Evolutionary conservation across 2,329 filamentous ascomycete species (phyloP).

Genomic region (Penicillium sp.): DNA sequence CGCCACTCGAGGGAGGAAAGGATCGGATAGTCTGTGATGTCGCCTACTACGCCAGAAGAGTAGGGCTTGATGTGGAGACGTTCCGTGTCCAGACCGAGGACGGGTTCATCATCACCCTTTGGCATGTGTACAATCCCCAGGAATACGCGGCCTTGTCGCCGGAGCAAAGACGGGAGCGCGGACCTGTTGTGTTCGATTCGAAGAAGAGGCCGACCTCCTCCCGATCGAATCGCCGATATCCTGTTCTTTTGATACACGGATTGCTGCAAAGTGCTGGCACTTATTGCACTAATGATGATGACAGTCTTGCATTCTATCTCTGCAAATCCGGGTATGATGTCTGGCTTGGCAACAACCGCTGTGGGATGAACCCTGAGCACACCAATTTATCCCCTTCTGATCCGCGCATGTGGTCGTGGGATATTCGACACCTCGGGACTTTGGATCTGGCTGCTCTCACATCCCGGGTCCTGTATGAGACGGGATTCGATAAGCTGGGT

Average conservation of each 20-base stretch:
- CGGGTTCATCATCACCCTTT: slow-evolving; percentile 83
- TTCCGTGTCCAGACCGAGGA: slow-evolving; percentile 90
- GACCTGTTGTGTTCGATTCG: slow-evolving; percentile 62
- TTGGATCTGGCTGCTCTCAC: slow-evolving; percentile 81
- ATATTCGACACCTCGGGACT: slow-evolving; percentile 89
- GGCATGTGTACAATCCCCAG: slow-evolving; percentile 83
- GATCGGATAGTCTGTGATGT: slow-evolving; percentile 78
- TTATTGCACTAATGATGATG: slow-evolving; percentile 86
- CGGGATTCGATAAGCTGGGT: slow-evolving; percentile 77
- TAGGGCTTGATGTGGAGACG: slow-evolving; percentile 80
- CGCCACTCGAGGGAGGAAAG: slow-evolving; percentile 74
- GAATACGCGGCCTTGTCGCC: slow-evolving; percentile 62
- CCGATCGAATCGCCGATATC: slow-evolving; percentile 53
- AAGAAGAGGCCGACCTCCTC: slow-evolving; percentile 29
- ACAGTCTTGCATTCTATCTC: slow-evolving; percentile 85
- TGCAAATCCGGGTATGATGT: slow-evolving; percentile 92
- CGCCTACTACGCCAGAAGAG: slow-evolving; percentile 79
- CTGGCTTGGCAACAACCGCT: slow-evolving; percentile 92
- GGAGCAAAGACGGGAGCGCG: slow-evolving; percentile 46
- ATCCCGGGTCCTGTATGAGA: slow-evolving; percentile 76
- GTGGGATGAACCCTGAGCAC: slow-evolving; percentile 78
- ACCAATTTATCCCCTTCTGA: slow-evolving; percentile 67
- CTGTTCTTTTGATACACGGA: slow-evolving; percentile 83
- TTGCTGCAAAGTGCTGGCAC: slow-evolving; percentile 83
- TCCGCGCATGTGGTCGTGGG: slow-evolving; percentile 95